Evolutionary conservation across 257 asterid species (phyloP).

Genomic region (Solanum ossicruentum): DNA sequence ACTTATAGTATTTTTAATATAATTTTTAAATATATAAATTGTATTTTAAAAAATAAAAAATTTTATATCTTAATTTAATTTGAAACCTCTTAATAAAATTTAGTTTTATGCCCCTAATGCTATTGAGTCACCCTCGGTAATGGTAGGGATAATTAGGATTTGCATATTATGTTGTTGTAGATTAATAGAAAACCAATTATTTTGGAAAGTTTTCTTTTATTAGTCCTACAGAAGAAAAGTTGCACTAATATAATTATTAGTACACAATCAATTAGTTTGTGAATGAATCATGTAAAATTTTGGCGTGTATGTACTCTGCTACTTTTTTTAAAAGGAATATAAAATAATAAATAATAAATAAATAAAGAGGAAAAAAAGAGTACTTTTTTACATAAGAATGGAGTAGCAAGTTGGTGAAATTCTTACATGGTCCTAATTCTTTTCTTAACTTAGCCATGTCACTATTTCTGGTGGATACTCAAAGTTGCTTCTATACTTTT

Average conservation of each 20-base stretch:
- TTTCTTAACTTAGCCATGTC: background rate
- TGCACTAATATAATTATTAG: too few relatives aligned
- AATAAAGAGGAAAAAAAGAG: background rate
- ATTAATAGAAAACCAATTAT: background rate
- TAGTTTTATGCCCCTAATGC: too few relatives aligned
- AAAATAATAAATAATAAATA: too few relatives aligned
- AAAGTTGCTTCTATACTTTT: background rate
- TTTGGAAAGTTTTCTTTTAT: background rate
- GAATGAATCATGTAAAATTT: background rate
- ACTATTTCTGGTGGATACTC: background rate
- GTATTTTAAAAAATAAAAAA: too few relatives aligned
- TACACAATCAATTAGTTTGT: background rate
- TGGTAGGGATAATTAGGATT: too few relatives aligned
- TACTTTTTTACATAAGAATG: background rate
- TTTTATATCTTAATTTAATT: too few relatives aligned
- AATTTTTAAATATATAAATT: too few relatives aligned
- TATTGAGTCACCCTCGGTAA: too few relatives aligned
- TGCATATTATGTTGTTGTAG: background rate
- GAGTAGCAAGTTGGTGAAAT: background rate
- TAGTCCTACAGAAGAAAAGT: background rate
- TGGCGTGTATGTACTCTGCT: background rate
- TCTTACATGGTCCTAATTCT: background rate
- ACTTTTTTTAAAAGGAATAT: too few relatives aligned
- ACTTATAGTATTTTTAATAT: too few relatives aligned
- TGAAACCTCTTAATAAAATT: too few relatives aligned